phyloP scores from a whole-genome alignment of 106 monocot genomes.

The Acorus calamus region DNA sequence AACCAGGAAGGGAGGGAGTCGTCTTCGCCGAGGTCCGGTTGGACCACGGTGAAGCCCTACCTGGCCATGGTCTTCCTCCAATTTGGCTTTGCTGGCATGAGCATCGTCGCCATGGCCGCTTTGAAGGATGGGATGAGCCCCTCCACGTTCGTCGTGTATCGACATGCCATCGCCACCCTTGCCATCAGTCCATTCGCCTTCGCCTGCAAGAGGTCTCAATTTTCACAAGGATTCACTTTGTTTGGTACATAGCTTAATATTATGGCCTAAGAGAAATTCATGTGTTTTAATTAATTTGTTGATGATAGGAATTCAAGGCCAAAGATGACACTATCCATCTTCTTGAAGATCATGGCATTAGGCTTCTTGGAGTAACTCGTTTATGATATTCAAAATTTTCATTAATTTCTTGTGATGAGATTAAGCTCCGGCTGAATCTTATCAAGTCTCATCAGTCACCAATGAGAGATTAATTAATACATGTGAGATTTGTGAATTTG shows the following conservation, averaged over 20 bases:
- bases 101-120: constrained; percentile 1
- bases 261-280: neutral
- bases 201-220: neutral
- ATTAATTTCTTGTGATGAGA: too few species aligned
- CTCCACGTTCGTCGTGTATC: neutral
- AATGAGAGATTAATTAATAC: too few species aligned
- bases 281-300: neutral
- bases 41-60: neutral
- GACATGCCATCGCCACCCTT: constrained; percentile 2
- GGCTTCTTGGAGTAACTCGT: constrained; percentile 53
- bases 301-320: constrained; percentile 45
- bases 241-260: neutral
- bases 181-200: neutral
- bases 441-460: too few species aligned
- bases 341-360: constrained; percentile 51
- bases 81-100: neutral
- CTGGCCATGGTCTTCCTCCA: constrained; percentile 1
- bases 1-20: too few species aligned
- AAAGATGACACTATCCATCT: constrained; percentile 43
- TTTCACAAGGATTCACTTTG: neutral
- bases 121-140: constrained; percentile 3
- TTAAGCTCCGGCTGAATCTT: too few species aligned
- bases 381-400: too few species aligned
- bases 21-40: neutral
- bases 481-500: too few species aligned